phyloP scores from a whole-genome alignment of 1,139 yeast species.

The Taphrina confusa region DNA sequence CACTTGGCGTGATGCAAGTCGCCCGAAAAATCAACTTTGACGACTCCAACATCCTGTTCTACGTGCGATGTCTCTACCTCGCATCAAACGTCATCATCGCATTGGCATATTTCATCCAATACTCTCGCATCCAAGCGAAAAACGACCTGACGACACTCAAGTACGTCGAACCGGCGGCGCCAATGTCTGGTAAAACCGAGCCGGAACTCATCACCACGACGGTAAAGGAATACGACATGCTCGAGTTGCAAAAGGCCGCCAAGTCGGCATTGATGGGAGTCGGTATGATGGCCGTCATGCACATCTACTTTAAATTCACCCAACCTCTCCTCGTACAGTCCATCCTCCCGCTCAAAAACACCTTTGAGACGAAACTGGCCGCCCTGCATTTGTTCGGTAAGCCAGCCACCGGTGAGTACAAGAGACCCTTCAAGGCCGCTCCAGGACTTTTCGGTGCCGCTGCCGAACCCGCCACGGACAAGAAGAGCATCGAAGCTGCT shows the following conservation, averaged over 20 bases:
- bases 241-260: conserved; percentile 32
- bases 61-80: conserved; percentile 73
- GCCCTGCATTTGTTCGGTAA: conserved; percentile 84
- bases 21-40: conserved; percentile 88
- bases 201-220: conserved; percentile 81
- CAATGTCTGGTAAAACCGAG: conserved; percentile 71
- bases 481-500: conserved; percentile 79
- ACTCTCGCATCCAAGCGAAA: conserved; percentile 17
- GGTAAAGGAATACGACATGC: conserved; percentile 79
- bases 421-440: conserved; percentile 89
- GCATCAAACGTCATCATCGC: conserved; percentile 68
- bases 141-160: conserved; percentile 79
- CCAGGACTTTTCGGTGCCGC: conserved; percentile 75
- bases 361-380: conserved; percentile 87
- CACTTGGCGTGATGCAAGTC: conserved; percentile 97
- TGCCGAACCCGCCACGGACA: conserved; percentile 71
- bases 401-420: conserved; percentile 85
- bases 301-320: conserved; percentile 94
- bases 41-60: conserved; percentile 71
- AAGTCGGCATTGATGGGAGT: conserved; percentile 75
- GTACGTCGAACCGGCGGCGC: conserved; percentile 82
- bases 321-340: conserved; percentile 96
- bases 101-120: conserved; percentile 53
- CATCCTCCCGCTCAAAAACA: conserved; percentile 83
- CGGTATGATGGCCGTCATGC: conserved; percentile 99